Conservation (phyloP, 2,329 filamentous ascomycete genomes). For the Colletotrichum aenigma region DNA sequence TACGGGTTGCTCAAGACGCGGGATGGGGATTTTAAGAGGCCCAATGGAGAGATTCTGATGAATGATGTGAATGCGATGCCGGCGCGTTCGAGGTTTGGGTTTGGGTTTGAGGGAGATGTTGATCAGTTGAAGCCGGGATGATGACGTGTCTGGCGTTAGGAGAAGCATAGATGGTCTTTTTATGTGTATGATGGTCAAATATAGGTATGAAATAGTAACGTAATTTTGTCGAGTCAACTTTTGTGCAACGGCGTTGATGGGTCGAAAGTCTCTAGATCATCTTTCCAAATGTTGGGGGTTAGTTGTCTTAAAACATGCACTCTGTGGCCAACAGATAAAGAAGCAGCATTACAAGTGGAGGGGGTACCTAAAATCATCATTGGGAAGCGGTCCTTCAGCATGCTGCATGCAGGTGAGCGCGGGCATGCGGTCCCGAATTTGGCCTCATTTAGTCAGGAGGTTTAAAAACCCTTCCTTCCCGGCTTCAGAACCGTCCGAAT, state of each 20-base stretch:
- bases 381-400: background rate
- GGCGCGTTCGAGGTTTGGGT: slow-evolving; percentile 25
- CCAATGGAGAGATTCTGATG: background rate
- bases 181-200: background rate
- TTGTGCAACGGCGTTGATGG: background rate
- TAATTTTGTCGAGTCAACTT: background rate
- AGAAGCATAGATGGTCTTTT: accelerated
- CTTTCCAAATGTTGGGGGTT: background rate
- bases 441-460: background rate
- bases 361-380: background rate
- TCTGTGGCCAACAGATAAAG: background rate
- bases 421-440: background rate
- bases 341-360: background rate
- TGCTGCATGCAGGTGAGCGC: background rate
- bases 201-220: background rate
- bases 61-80: background rate
- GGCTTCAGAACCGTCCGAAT: background rate
- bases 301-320: accelerated
- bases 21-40: background rate
- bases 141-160: background rate
- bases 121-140: background rate
- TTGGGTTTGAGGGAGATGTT: slow-evolving; percentile 12
- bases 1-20: background rate
- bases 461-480: accelerated
- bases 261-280: background rate